Evolutionary conservation across 176 grass and related monocot genomes (phyloP), one percentile per base, ranked within the genome.

Genomic region (Areca catechu): DNA sequence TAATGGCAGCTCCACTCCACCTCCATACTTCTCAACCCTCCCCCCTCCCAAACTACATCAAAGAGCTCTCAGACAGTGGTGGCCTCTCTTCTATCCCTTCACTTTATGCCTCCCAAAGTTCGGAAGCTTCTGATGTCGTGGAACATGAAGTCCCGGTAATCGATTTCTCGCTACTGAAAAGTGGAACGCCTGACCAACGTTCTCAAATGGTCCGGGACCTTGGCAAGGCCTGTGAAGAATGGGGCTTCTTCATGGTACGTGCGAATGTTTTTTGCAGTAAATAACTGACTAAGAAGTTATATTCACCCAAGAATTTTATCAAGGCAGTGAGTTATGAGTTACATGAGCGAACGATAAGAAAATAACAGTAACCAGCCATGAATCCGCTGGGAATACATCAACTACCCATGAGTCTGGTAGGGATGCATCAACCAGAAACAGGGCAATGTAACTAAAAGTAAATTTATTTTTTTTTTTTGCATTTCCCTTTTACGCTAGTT

Each of bases 181-280:
- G 79, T 19, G 84, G 84, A 63, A 16, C 19, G 0, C 29, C 78
- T 5, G 51, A 74, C 4, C 27, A 72, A 28, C 78, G 81, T 62
- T 62, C 75, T 5, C 50, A 14, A 27, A 63, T 77, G 21, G 48
- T 85, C 50, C 68, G 29, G 19, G 56, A 56, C n/a, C 67, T 95
- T 15, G 81, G 77, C 62, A 62, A 7, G 63, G 84, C 75, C 15
- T 95, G 84, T 57, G 19, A 82, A 60, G 81, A 89, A 19, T 85
- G 89, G 81, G 84, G 84, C 54, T 89, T 88, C 51, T 95, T 95
- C 74, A 85, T 85, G 89, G 81, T 88, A 79, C 27, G 62, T 43
- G n/a, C n/a, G n/a, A n/a, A 24, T 24, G 24, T 24, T 24, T 2
- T 3, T 24, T 24, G 24, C 2, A 3, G 24, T 3, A 24, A 24